phyloP scores from a whole-genome alignment of 1,284 basidiomycete species.

The Rhodotorula sp. region DNA sequence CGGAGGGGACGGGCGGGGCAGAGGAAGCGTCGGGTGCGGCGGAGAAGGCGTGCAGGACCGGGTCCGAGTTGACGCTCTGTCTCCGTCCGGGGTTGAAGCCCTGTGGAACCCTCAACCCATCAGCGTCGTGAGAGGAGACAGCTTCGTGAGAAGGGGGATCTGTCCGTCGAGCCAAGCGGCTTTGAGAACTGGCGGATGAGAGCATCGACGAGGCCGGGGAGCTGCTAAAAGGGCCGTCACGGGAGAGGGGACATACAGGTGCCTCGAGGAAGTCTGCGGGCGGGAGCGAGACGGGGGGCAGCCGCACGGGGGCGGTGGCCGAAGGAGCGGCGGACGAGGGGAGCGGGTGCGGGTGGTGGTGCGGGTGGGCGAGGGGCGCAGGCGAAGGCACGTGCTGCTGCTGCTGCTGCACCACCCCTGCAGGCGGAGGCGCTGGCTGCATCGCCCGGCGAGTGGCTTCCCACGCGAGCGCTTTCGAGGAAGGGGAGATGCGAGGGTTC shows the following conservation, averaged over 20 bases:
- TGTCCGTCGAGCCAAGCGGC: too few species aligned
- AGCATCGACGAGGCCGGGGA: neutral
- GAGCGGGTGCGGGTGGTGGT: neutral
- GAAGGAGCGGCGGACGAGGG: neutral
- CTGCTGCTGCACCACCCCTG: neutral
- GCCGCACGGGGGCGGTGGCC: slow-evolving; percentile 5
- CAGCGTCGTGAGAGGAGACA: too few species aligned
- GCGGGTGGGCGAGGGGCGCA: neutral
- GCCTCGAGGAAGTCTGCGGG: slow-evolving; percentile 7
- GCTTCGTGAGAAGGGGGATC: too few species aligned
- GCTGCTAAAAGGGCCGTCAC: neutral
- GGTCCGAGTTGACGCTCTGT: slow-evolving; percentile 39
- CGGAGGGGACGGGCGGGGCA: neutral
- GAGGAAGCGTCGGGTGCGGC: neutral
- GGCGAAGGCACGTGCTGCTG: neutral
- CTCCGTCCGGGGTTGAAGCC: slow-evolving; percentile 22
- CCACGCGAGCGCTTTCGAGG: too few species aligned
- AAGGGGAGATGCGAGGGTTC: too few species aligned
- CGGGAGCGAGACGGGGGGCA: slow-evolving; percentile 23
- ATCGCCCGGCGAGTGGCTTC: too few species aligned
- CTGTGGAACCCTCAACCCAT: neutral
- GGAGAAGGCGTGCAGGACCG: slow-evolving; percentile 39
- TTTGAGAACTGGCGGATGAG: too few species aligned
- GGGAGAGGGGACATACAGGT: neutral
- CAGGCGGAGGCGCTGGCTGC: too few species aligned